These are phyloP conservation scores for Chalciporus sp. DNA, from an alignment of 1,284 basidiomycete genomes.

Conservation along the genomic window DNA sequence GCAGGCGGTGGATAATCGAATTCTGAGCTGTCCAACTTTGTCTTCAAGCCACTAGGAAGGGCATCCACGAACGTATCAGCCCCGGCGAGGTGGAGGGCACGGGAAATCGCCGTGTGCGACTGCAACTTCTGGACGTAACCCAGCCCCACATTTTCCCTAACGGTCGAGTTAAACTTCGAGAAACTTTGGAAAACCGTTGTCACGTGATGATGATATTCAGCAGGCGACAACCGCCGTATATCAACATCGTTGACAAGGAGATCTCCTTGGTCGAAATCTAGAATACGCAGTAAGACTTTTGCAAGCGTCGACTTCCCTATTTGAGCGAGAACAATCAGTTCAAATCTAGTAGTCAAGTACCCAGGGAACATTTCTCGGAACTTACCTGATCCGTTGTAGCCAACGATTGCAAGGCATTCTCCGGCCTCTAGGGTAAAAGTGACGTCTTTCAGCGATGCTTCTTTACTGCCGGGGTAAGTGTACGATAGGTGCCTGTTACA, in stretches of 20 bases:
- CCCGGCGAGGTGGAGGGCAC: conserved; percentile 66
- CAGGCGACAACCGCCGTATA: conserved; percentile 61
- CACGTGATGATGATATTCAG: conserved; percentile 69
- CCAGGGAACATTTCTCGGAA: conserved; percentile 11
- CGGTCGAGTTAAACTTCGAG: conserved; percentile 71
- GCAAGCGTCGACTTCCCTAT: conserved; percentile 82
- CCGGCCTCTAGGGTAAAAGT: conserved; percentile 71
- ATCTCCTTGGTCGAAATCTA: conserved; percentile 68
- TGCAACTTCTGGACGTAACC: conserved; percentile 65
- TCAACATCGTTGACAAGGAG: conserved; percentile 70
- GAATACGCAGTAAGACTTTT: conserved; percentile 74
- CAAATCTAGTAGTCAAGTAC: conserved; percentile 9
- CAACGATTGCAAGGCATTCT: conserved; percentile 81
- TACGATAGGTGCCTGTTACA: conserved; percentile 63
- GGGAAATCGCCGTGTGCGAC: conserved; percentile 52
- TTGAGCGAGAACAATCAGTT: conserved; percentile 14
- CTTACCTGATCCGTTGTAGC: conserved; percentile 77
- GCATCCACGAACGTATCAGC: conserved; percentile 62
- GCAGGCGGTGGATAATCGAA: conserved; percentile 53
- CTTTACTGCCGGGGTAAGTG: conserved; percentile 71
- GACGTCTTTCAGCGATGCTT: conserved; percentile 67
- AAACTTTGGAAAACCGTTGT: conserved; percentile 85
- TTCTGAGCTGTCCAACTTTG: conserved; percentile 62
- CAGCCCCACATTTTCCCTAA: conserved; percentile 78
- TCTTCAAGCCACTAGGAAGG: conserved; percentile 68